Conservation (phyloP, 768 basidiomycete species). For the Psilocybe cyanescens region DNA sequence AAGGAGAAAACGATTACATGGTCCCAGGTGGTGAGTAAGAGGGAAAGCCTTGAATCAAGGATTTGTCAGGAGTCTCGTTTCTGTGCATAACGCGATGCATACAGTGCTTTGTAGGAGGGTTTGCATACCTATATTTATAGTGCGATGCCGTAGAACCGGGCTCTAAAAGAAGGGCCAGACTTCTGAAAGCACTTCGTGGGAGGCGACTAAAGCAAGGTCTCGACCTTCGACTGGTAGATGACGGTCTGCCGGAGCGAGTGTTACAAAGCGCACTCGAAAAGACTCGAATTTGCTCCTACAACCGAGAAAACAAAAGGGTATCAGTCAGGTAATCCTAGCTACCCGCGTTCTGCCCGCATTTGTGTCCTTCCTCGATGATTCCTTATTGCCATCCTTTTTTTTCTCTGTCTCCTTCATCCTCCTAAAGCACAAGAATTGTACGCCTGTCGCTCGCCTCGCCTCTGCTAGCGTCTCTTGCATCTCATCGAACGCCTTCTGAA, state of each 20-base stretch:
- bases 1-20: slow-evolving; percentile 3
- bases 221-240: not conserved
- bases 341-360: not conserved
- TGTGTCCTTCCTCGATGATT: not conserved
- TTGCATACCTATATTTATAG: not conserved
- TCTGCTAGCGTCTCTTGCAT: slow-evolving; percentile 88
- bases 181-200: not conserved
- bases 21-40: not conserved
- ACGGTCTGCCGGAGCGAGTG: not conserved
- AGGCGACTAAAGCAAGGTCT: not conserved
- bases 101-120: not conserved
- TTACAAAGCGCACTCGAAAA: not conserved
- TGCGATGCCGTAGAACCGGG: not conserved
- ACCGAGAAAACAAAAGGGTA: not conserved
- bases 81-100: not conserved
- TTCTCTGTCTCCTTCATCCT: slow-evolving; percentile 47
- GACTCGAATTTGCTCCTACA: not conserved
- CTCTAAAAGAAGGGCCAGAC: too few relatives aligned
- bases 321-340: not conserved
- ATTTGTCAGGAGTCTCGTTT: not conserved
- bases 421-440: slow-evolving; percentile 94
- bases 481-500: slow-evolving; percentile 83
- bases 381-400: not conserved
- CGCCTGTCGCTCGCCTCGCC: slow-evolving; percentile 83
- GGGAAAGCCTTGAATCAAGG: not conserved